Evolutionary conservation across 83 land plant genomes (phyloP).

Genomic region (Larix sibirica): DNA sequence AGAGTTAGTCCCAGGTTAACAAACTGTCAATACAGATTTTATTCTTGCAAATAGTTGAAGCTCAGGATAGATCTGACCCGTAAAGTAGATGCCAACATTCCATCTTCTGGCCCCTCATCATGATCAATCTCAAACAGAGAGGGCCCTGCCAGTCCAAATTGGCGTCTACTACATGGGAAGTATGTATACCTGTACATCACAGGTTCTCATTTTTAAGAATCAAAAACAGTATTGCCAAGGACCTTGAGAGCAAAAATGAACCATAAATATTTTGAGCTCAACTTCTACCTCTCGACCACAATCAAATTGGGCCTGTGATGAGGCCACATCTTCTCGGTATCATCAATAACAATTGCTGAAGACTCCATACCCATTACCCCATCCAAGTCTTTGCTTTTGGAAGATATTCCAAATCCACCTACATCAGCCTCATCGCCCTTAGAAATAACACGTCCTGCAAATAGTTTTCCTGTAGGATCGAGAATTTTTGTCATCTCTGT

Average conservation of each 20-base stretch:
- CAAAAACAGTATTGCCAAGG: too few relatives aligned
- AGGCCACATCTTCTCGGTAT: slow-evolving; percentile 97
- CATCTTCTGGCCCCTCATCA: slow-evolving; percentile 97
- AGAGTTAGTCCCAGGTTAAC: too few relatives aligned
- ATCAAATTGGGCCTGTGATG: slow-evolving; percentile 94
- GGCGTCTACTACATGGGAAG: slow-evolving; percentile 97
- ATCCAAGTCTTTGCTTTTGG: slow-evolving; percentile 94
- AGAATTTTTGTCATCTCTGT: slow-evolving; percentile 99
- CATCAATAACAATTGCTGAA: slow-evolving; percentile 95
- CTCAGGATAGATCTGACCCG: slow-evolving; percentile 37
- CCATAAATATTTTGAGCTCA: too few relatives aligned
- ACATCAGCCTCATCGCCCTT: slow-evolving; percentile 92
- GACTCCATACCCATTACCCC: slow-evolving; percentile 99
- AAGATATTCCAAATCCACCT: slow-evolving; percentile 62
- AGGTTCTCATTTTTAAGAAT: too few relatives aligned
- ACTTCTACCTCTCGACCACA: slow-evolving; percentile 84
- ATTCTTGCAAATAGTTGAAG: too few relatives aligned
- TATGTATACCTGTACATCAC: slow-evolving; percentile 70
- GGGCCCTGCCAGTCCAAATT: slow-evolving; percentile 94
- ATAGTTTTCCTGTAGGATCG: slow-evolving; percentile 91
- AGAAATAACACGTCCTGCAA: slow-evolving; percentile 95
- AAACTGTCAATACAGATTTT: background rate
- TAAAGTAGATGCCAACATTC: slow-evolving; percentile 89
- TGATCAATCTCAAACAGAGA: slow-evolving; percentile 96
- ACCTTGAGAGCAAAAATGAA: too few relatives aligned